Percentiles rank a stretch among this genome's conserved stretches.
Conservation (phyloP, 441 rosid genomes). For the Bocquillonia castaneifolia region DNA sequence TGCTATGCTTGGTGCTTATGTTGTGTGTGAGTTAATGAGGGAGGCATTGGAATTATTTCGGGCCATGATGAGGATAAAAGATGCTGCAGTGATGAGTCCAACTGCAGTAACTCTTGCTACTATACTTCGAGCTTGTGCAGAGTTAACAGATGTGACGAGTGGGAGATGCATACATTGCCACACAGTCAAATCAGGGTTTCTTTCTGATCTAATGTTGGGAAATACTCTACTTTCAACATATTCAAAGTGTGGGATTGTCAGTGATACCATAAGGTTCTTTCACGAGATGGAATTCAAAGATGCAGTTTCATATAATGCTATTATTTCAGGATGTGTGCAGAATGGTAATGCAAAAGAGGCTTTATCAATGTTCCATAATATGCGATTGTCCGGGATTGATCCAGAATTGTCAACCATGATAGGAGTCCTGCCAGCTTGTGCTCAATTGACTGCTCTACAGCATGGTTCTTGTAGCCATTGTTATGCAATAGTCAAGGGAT, state of each 20-base stretch:
- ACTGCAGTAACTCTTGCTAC: slow-evolving; percentile 22
- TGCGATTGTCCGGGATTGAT: slow-evolving; percentile 20
- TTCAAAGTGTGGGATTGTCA: slow-evolving; percentile 28
- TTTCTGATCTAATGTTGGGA: slow-evolving; percentile 25
- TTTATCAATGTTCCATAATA: slow-evolving; percentile 16
- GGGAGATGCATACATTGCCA: slow-evolving; percentile 30
- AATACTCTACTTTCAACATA: slow-evolving; percentile 33
- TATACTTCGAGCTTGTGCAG: slow-evolving; percentile 29
- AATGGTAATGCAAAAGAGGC: slow-evolving; percentile 29
- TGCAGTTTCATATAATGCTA: slow-evolving; percentile 25
- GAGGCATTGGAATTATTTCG: slow-evolving; percentile 27
- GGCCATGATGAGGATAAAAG: slow-evolving; percentile 16
- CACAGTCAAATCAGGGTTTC: slow-evolving; percentile 21
- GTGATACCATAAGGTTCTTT: slow-evolving; percentile 19
- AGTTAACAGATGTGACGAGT: slow-evolving; percentile 17
- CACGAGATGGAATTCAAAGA: slow-evolving; percentile 26
- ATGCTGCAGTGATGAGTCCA: not conserved
- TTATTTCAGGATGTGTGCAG: slow-evolving; percentile 31
- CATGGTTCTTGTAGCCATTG: slow-evolving; percentile 28
- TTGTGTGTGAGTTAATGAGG: slow-evolving; percentile 22
- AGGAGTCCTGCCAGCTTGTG: slow-evolving; percentile 27
- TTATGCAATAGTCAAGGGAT: slow-evolving; percentile 22
- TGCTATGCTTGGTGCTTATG: slow-evolving; percentile 31
- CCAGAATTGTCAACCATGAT: slow-evolving; percentile 27
- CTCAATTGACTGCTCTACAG: slow-evolving; percentile 29